Evolutionary conservation across 2,329 filamentous ascomycete species (phyloP).

Genomic region (Aciculosporium take): DNA sequence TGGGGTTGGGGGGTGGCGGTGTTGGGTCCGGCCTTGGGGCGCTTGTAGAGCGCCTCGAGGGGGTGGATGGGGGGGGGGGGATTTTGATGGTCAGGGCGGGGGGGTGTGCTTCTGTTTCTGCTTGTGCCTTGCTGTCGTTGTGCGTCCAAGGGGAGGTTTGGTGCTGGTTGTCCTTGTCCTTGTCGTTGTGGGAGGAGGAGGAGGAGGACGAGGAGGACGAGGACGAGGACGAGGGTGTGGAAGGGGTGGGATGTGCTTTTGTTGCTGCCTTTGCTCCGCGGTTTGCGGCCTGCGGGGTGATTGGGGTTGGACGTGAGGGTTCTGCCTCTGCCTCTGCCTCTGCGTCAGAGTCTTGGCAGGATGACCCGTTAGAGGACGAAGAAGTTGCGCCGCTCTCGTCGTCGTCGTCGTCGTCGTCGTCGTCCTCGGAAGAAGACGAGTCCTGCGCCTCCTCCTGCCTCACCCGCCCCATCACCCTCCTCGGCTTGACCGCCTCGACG

Average conservation of each 20-base stretch:
- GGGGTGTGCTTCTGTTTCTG: constrained; percentile 12
- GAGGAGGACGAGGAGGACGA: not conserved
- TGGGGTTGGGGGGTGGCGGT: constrained; percentile 23
- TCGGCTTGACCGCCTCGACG: constrained; percentile 42
- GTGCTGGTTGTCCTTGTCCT: not conserved
- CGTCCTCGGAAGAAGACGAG: constrained; percentile 11
- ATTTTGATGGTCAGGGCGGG: constrained; percentile 40
- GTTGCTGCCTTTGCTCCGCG: too few species aligned
- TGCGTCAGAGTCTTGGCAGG: too few species aligned
- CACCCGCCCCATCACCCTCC: not conserved
- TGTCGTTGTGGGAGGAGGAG: not conserved
- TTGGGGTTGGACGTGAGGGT: too few species aligned
- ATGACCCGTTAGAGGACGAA: too few species aligned
- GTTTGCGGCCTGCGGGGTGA: not conserved
- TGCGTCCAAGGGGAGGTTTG: too few species aligned
- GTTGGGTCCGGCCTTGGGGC: constrained; percentile 30
- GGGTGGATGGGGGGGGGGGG: constrained; percentile 55
- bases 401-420: constrained; percentile 3
- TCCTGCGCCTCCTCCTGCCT: constrained; percentile 13
- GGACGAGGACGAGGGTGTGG: not conserved
- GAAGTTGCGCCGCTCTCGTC: too few species aligned
- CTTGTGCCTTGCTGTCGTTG: not conserved
- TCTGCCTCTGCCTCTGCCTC: too few species aligned
- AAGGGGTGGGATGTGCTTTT: not conserved
- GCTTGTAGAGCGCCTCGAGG: constrained; percentile 85